Conservation (phyloP, 495 filamentous ascomycete species). For the Neurospora sp. region DNA sequence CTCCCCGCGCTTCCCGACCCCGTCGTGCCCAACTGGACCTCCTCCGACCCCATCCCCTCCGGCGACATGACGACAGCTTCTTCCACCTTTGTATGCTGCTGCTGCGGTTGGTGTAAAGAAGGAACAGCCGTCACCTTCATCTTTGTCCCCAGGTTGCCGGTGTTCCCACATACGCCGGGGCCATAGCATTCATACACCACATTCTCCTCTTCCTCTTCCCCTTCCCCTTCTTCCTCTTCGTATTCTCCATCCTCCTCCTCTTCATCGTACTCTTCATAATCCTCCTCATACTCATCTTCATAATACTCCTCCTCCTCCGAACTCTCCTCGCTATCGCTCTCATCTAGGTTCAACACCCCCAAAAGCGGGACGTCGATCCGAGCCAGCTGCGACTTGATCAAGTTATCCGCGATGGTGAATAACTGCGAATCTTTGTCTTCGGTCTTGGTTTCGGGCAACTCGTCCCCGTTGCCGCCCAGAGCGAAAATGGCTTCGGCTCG, state of each 20-base stretch:
- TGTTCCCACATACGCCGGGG: neutral
- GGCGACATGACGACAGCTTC: neutral
- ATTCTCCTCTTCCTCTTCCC: slow-evolving; percentile 9
- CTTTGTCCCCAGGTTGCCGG: neutral
- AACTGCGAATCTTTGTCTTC: slow-evolving; percentile 22
- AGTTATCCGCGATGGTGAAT: slow-evolving; percentile 21
- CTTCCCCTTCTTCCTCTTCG: slow-evolving; percentile 10
- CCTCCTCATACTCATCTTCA: slow-evolving; percentile 13
- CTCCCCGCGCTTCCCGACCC: slow-evolving; percentile 13
- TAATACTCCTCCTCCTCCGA: slow-evolving; percentile 1
- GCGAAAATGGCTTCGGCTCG: slow-evolving; percentile 20
- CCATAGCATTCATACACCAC: slow-evolving; percentile 7
- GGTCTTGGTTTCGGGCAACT: neutral
- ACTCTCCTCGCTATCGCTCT: slow-evolving; percentile 23
- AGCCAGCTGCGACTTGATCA: slow-evolving; percentile 27
- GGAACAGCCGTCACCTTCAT: neutral
- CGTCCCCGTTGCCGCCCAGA: slow-evolving; percentile 15
- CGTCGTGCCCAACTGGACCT: slow-evolving; percentile 14
- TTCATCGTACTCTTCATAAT: slow-evolving; percentile 11
- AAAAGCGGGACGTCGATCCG: slow-evolving; percentile 24
- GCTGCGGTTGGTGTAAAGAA: neutral
- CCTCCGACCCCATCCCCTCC: slow-evolving; percentile 7
- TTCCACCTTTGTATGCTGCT: neutral
- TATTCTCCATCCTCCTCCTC: slow-evolving; percentile 24
- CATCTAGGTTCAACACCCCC: slow-evolving; percentile 22